Evolutionary conservation across 2,329 filamentous ascomycete species (phyloP), one percentile per base, ranked within the genome.

Genomic region (Anisogramma anomala): DNA sequence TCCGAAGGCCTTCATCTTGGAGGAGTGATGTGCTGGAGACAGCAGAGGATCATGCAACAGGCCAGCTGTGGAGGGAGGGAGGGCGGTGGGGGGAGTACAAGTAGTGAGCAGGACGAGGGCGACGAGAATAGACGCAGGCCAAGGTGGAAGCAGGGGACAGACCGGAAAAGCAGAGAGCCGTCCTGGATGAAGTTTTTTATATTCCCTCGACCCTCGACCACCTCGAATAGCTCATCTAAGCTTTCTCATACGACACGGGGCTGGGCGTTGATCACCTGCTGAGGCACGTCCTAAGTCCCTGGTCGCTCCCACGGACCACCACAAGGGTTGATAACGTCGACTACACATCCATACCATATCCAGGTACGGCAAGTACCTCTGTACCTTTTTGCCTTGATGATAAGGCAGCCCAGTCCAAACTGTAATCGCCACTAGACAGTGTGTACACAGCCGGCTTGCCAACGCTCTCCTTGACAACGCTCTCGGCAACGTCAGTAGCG

Each of bases 31-130:
- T n/a, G n/a, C n/a, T n/a, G 52, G 55, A 33, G 54, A 55, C 48
- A 52, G 53, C 56, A 58, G 58, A 27, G 10, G n/a, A n/a, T n/a
- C n/a, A 20, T 23, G 52, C 50, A 53, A 57, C 55, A 57, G 55
- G 43, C 54, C 54, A 55, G 54, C 52, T 55, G 50, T 51, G 52
- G 33, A n/a, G n/a, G n/a, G n/a, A n/a, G n/a, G n/a, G n/a, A n/a
- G n/a, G n/a, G n/a, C n/a, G n/a, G n/a, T n/a, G n/a, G 26, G 41
- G 45, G 37, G 42, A 45, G 41, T 35, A 41, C 42, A 30, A 32
- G 14, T 5, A 8, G 43, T 19, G 42, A 37, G 32, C 36, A 45
- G 31, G 41, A 50, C 42, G 38, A 39, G 37, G 25, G 33, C 25
- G 36, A 38, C 41, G 36, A 22, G 32, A 26, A 31, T 20, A 37